Conservation (phyloP, 2,329 filamentous ascomycete genomes). For the Grosmannia clavigera region DNA sequence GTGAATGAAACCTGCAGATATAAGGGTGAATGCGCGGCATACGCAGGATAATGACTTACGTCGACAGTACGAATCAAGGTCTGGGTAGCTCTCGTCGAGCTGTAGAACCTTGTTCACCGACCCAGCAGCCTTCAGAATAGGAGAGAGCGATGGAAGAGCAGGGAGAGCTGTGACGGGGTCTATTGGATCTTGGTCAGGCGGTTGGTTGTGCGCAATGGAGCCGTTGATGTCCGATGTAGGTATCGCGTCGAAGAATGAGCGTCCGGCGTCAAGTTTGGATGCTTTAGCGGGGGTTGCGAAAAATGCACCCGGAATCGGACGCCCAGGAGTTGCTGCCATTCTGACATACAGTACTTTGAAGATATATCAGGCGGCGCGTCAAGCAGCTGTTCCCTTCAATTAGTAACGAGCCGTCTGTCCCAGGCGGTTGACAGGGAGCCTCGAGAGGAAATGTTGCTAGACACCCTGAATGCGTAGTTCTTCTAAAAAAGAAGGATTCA, state of each 20-base stretch:
- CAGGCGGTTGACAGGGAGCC: not conserved
- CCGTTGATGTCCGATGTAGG: conserved; percentile 12
- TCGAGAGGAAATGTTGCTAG: not conserved
- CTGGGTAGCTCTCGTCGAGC: conserved; percentile 70
- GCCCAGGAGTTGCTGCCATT: conserved; percentile 58
- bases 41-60: conserved; percentile 45
- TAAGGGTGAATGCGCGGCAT: not conserved
- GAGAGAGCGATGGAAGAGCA: conserved; percentile 17
- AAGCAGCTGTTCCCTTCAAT: not conserved
- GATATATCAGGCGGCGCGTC: not conserved
- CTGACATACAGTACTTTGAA: not conserved
- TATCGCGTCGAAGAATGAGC: conserved; percentile 34
- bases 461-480: not conserved
- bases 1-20: not conserved
- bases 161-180: conserved; percentile 34
- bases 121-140: conserved; percentile 66
- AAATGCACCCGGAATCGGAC: conserved; percentile 63
- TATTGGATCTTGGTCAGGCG: not conserved
- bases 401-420: not conserved
- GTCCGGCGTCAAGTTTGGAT: conserved; percentile 33
- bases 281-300: conserved; percentile 58
- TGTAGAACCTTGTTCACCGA: conserved; percentile 72
- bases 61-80: conserved; percentile 78
- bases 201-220: conserved; percentile 6
- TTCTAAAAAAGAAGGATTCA: not conserved